Conservation (phyloP, 176 grass and related monocot species). For the Ensete ventricosum region DNA sequence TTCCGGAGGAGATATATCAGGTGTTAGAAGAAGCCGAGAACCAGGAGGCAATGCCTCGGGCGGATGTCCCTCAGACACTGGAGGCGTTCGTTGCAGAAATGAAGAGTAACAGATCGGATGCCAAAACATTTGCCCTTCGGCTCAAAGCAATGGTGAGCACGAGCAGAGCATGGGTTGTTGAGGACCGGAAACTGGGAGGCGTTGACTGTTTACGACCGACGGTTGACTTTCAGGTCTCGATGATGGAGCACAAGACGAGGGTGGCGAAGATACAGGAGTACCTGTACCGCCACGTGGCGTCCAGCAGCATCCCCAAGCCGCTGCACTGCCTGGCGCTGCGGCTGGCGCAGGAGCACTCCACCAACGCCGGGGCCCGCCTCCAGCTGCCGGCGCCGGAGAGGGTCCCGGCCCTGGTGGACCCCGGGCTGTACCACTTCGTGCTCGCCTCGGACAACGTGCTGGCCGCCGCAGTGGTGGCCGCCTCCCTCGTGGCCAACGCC, state of each 20-base stretch:
- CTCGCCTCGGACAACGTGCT: slow-evolving; percentile 22
- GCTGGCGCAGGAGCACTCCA: slow-evolving; percentile 20
- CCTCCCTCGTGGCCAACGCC: slow-evolving; percentile 20
- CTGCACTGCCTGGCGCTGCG: slow-evolving; percentile 14
- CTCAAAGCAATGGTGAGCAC: slow-evolving; percentile 21
- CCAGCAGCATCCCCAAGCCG: slow-evolving; percentile 17
- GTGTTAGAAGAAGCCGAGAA: slow-evolving; percentile 11
- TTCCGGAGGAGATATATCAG: slow-evolving; percentile 24
- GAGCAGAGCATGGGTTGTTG: too few species aligned
- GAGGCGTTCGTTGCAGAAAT: slow-evolving; percentile 22
- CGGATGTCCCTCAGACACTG: slow-evolving; percentile 15
- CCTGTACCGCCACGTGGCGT: slow-evolving; percentile 22
- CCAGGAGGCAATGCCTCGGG: neutral
- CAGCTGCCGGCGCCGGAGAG: slow-evolving; percentile 16
- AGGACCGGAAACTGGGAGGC: too few species aligned
- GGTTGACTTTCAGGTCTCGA: neutral
- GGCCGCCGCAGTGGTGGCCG: slow-evolving; percentile 14
- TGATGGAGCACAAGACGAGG: slow-evolving; percentile 11
- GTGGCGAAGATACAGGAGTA: slow-evolving; percentile 20
- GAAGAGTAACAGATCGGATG: slow-evolving; percentile 23
- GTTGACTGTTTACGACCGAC: neutral
- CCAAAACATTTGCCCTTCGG: slow-evolving; percentile 19
- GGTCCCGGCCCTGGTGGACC: slow-evolving; percentile 14
- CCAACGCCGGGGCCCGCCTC: slow-evolving; percentile 14
- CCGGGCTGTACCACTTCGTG: slow-evolving; percentile 6